Base-by-base conservation (phyloP, 2,329 filamentous ascomycete genomes). In the Cladosporium cucumerinum region DNA sequence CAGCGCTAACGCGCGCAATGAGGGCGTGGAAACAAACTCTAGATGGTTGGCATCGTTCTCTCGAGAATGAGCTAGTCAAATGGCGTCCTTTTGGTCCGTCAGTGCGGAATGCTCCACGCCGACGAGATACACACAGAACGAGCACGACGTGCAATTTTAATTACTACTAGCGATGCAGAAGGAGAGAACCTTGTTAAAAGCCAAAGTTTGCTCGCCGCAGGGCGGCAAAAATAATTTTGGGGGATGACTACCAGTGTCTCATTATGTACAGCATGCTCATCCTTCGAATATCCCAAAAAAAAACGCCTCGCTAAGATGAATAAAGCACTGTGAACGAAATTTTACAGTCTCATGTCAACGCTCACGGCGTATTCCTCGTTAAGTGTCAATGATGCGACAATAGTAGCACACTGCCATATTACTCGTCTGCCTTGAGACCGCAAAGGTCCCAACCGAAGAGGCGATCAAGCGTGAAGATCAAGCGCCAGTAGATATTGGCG, bases 401-500 rank as follows among this genome's bases (percentile, higher is more conserved):
- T 52, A 28, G 26, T 34, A 36, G 28, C 2, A n/a, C 18, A 28
- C 39, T 21, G 12, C n/a, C 39, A 23, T 21, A 7, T 43, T 57
- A 59, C 57, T 65, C 55, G 61, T 82, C 81, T 54, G 82, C 82
- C 69, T 80, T 84, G 66, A 88, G 72, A 6, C 85, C 86, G 74
- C 86, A 88, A 65, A 88, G 82, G 70, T 88, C 86, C 1, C 84
- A 86, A 1, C 85, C 84, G n/a, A 87, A 72, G 54, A 82, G 74
- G 23, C 72, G 74, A 70, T 89, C 86, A 18, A 88, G 71, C 75
- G 78, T 82, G 66, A 82, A 84, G 81, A 85, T 88, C 65, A 86
- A 78, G 26, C 80, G 77, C 86, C 86, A 89, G 69, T 88, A 89
- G 63, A 82, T 70, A 68, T 83, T 85, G 7, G 86, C 86, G 54